These are phyloP conservation scores for Strobilomyces confusus DNA, from an alignment of 768 basidiomycete species.

Conservation along the genomic window DNA sequence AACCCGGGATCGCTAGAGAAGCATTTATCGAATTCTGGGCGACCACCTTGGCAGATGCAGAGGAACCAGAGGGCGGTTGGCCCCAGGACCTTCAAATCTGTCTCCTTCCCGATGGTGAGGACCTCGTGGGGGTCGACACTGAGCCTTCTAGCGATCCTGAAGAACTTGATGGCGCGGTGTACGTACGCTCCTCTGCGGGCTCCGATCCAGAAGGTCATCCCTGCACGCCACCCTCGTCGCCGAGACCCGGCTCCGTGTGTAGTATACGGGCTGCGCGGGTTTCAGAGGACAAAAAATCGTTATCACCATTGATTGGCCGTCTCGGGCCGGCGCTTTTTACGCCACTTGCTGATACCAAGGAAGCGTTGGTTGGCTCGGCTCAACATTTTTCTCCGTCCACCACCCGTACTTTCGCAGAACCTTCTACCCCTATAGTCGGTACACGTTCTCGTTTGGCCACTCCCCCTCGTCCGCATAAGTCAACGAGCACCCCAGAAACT, in stretches of 20 bases:
- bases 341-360: not conserved
- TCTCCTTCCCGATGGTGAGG: slow-evolving; percentile 16
- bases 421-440: slow-evolving; percentile 26
- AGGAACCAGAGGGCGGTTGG: slow-evolving; percentile 54
- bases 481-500: slow-evolving; percentile 27
- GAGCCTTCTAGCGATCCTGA: slow-evolving; percentile 27
- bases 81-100: slow-evolving; percentile 42
- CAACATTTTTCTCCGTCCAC: slow-evolving; percentile 6
- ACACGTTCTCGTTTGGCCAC: slow-evolving; percentile 26
- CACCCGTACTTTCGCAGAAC: slow-evolving; percentile 6
- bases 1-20: no score
- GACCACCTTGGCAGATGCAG: no score
- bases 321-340: slow-evolving; percentile 30
- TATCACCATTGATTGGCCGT: slow-evolving; percentile 24
- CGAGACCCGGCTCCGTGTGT: slow-evolving; percentile 3
- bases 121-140: not conserved
- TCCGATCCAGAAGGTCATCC: slow-evolving; percentile 4
- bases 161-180: slow-evolving; percentile 17
- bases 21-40: no score
- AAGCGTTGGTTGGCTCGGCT: slow-evolving; percentile 2
- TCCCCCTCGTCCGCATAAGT: slow-evolving; percentile 37
- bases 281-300: not conserved
- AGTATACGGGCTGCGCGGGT: not conserved
- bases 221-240: slow-evolving; percentile 11
- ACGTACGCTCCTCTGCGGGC: not conserved